A percentile compares a stretch with the other conserved stretches of the same genome.
These are phyloP conservation scores for Pisolithus microcarpus DNA, from an alignment of 768 basidiomycete genomes.

Conservation along the genomic window DNA sequence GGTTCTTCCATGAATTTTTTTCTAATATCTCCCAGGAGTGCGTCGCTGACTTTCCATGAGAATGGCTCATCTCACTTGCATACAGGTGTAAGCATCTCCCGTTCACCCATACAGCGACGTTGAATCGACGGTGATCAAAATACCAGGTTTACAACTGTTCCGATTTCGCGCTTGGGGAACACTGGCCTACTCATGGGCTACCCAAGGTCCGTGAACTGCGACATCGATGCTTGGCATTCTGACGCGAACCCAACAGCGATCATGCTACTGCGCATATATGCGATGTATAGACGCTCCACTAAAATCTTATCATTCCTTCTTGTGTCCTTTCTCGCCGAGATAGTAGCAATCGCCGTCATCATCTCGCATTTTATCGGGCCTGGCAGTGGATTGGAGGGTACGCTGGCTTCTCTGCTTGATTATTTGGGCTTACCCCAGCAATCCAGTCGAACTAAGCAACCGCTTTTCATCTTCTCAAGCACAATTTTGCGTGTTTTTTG, in stretches of 20 bases:
- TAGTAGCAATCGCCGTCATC: constrained; percentile 16
- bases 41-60: constrained; percentile 1
- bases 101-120: neutral
- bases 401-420: neutral
- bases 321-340: constrained; percentile 16
- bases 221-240: neutral
- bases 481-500: constrained; percentile 17
- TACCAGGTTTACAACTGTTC: constrained; percentile 22
- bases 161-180: constrained; percentile 28
- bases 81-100: constrained; percentile 16
- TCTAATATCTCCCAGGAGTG: constrained; percentile 15
- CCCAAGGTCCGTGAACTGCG: constrained; percentile 18
- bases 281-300: constrained; percentile 24
- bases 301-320: constrained; percentile 15
- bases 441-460: constrained; percentile 6
- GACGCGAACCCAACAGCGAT: constrained; percentile 14
- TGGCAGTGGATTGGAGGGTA: constrained; percentile 15
- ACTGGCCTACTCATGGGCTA: constrained; percentile 25
- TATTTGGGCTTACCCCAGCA: neutral
- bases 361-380: constrained; percentile 24
- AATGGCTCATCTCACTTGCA: neutral
- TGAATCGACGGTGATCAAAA: neutral
- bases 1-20: neutral
- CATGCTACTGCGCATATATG: constrained; percentile 29
- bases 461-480: neutral